Percentiles rank a stretch among this genome's conserved stretches.
Conservation (phyloP, 1,284 basidiomycete species). For the Boletus mariae region DNA sequence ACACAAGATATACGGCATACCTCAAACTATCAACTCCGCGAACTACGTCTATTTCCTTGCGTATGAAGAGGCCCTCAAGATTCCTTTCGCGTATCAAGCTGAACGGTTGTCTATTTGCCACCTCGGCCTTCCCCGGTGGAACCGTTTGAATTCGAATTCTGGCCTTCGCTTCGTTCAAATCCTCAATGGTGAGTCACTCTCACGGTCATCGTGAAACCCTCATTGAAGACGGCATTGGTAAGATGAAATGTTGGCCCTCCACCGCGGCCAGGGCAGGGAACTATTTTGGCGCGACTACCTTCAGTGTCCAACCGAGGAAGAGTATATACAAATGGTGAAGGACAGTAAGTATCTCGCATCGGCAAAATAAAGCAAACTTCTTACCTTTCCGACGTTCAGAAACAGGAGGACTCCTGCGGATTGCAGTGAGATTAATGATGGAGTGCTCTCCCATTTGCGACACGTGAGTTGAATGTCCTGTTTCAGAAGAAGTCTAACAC, state of each 20-base stretch:
- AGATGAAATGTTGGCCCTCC: constrained; percentile 76
- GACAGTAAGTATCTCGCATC: constrained; percentile 53
- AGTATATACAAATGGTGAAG: constrained; percentile 82
- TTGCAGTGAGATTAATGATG: constrained; percentile 96
- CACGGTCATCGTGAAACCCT: background rate
- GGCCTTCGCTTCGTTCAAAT: constrained; percentile 51
- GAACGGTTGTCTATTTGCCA: constrained; percentile 39
- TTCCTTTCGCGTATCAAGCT: constrained; percentile 9
- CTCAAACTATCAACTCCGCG: constrained; percentile 81
- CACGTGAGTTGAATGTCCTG: constrained; percentile 42
- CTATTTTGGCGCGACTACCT: constrained; percentile 77
- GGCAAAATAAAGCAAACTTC: background rate
- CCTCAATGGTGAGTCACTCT: constrained; percentile 56
- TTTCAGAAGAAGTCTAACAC: background rate
- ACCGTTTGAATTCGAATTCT: constrained; percentile 3
- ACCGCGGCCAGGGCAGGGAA: constrained; percentile 81
- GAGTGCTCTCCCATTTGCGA: constrained; percentile 62
- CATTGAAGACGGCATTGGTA: background rate
- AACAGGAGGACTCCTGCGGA: constrained; percentile 90
- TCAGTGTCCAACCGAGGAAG: constrained; percentile 77
- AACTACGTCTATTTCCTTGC: constrained; percentile 93
- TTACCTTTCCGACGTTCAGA: constrained; percentile 49
- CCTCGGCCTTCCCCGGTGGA: constrained; percentile 4
- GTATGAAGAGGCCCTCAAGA: constrained; percentile 66
- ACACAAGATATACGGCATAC: constrained; percentile 78